Percentiles rank a stretch among this genome's conserved stretches.
phyloP scores from a whole-genome alignment of 192 early-diverging fungal species.

The Spinellus fusiger region DNA sequence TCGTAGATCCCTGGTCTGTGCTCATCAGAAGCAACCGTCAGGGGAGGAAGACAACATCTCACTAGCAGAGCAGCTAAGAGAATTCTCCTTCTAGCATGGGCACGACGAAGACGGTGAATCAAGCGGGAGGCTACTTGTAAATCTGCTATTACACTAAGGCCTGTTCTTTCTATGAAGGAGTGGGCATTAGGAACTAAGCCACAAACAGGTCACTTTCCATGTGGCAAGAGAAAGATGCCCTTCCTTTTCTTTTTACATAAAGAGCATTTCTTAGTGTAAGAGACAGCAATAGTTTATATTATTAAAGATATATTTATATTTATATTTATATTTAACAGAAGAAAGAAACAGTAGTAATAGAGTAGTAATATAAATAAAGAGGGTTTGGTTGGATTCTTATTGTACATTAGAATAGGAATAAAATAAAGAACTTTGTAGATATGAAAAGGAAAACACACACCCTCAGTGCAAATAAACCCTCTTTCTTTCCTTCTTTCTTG shows the following conservation, averaged over 20 bases:
- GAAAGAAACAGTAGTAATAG: background rate
- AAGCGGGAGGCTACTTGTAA: too few species aligned
- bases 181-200: too few species aligned
- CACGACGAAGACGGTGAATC: too few species aligned
- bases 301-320: background rate
- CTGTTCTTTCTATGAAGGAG: background rate
- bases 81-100: too few species aligned
- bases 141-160: background rate
- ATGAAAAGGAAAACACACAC: background rate
- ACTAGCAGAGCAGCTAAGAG: too few species aligned
- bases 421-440: too few species aligned
- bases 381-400: background rate
- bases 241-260: background rate
- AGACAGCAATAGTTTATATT: conserved; percentile 1
- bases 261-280: background rate
- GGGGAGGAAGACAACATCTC: too few species aligned
- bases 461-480: background rate
- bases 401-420: too few species aligned
- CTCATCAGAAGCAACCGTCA: too few species aligned
- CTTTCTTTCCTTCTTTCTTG: background rate
- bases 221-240: background rate
- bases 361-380: background rate
- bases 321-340: conserved; percentile 2
- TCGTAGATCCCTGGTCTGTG: too few species aligned
- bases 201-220: background rate